phyloP scores from a whole-genome alignment of 495 filamentous ascomycete species.

The Echria macrotheca region DNA sequence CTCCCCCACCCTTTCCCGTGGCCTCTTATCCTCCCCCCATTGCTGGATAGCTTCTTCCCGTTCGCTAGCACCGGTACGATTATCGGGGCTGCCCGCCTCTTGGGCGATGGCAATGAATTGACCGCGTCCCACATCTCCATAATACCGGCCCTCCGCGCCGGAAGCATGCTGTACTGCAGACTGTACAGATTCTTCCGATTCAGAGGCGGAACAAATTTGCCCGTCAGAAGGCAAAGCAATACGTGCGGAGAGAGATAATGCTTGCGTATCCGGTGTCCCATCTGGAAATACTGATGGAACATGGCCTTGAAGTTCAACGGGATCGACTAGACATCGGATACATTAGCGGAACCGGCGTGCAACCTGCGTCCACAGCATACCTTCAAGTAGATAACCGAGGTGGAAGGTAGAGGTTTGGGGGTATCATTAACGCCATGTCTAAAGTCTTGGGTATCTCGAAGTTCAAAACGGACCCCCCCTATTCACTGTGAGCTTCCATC shows the following conservation, averaged over 20 bases:
- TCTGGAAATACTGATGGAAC: constrained; percentile 96
- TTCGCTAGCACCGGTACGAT: constrained; percentile 23
- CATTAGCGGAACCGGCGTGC: neutral
- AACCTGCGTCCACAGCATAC: constrained; percentile 34
- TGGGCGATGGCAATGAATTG: constrained; percentile 51
- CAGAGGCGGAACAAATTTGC: constrained; percentile 84
- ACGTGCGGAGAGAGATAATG: constrained; percentile 91
- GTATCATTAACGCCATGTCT: constrained; percentile 36
- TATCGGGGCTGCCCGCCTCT: constrained; percentile 24
- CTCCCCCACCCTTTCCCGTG: too few species aligned
- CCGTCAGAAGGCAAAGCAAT: constrained; percentile 79
- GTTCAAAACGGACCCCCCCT: constrained; percentile 88
- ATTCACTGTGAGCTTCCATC: constrained; percentile 3
- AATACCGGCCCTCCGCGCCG: constrained; percentile 70
- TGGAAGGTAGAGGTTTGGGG: constrained; percentile 34
- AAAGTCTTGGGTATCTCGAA: constrained; percentile 63
- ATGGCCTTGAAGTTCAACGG: constrained; percentile 85
- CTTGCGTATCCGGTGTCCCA: constrained; percentile 83
- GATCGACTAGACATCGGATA: constrained; percentile 55
- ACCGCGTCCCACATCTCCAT: constrained; percentile 75
- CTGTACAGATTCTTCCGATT: constrained; percentile 92
- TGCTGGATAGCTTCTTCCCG: constrained; percentile 19
- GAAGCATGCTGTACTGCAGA: constrained; percentile 97
- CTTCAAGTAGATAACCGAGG: constrained; percentile 77
- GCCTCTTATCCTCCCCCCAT: constrained; percentile 22